Percentiles rank a stretch among this genome's conserved stretches.
These are phyloP conservation scores for Anthracocystis setariae DNA, from an alignment of 1,284 basidiomycete species.

Conservation along the genomic window DNA sequence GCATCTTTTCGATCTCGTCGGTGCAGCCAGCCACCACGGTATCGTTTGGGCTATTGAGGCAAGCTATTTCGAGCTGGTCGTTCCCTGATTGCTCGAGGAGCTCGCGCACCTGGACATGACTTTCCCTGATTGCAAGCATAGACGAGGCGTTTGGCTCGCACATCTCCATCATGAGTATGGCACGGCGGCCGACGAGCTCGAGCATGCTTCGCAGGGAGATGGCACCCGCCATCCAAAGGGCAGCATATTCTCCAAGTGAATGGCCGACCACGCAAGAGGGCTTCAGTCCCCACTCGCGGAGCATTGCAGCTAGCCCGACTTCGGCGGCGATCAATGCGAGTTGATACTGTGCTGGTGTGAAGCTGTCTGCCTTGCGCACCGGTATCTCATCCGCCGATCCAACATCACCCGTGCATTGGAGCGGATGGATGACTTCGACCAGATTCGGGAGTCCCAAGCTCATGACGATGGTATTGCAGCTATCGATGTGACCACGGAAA, in stretches of 20 bases:
- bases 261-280: constrained; percentile 40
- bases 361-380: constrained; percentile 27
- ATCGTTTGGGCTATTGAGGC: constrained; percentile 47
- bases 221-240: constrained; percentile 36
- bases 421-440: constrained; percentile 35
- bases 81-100: constrained; percentile 18
- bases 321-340: constrained; percentile 43
- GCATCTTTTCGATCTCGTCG: constrained; percentile 24
- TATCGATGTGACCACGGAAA: constrained; percentile 34
- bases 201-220: constrained; percentile 35
- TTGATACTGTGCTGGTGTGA: constrained; percentile 42
- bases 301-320: constrained; percentile 25
- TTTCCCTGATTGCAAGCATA: constrained; percentile 45
- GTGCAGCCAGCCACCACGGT: constrained; percentile 43
- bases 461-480: constrained; percentile 32
- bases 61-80: constrained; percentile 40
- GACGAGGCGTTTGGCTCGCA: constrained; percentile 41
- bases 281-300: constrained; percentile 38
- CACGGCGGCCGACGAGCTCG: constrained; percentile 40
- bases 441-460: constrained; percentile 22
- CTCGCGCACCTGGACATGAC: constrained; percentile 11
- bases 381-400: neutral
- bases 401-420: neutral
- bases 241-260: constrained; percentile 53
- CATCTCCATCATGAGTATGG: constrained; percentile 41